Conservation (phyloP, 1,139 yeast genomes). For the Debaryomycetaceae sp. region DNA sequence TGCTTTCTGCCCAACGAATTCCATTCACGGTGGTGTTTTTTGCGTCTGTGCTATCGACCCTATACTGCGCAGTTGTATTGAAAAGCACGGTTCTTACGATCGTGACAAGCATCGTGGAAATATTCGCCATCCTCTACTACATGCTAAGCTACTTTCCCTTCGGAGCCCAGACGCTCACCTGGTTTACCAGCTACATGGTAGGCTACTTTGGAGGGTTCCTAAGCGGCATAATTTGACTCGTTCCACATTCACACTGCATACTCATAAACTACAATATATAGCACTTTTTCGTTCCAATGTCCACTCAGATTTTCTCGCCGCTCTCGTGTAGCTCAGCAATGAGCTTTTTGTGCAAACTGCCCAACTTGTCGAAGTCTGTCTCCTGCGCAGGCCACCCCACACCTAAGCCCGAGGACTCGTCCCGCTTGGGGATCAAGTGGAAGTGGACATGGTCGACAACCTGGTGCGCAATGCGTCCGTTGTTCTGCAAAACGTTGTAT, state of each 20-base stretch:
- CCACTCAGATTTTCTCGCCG: conserved; percentile 22
- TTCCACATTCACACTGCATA: neutral
- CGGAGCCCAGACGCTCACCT: conserved; percentile 84
- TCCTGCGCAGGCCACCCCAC: conserved; percentile 93
- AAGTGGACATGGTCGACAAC: conserved; percentile 93
- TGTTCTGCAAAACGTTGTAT: conserved; percentile 86
- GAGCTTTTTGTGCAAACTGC: conserved; percentile 61
- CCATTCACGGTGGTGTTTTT: conserved; percentile 81
- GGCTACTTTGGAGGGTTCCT: conserved; percentile 69
- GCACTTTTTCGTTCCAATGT: neutral
- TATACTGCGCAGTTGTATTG: conserved; percentile 50
- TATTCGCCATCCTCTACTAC: conserved; percentile 84
- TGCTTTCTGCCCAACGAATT: conserved; percentile 70
- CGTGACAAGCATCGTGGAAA: conserved; percentile 69
- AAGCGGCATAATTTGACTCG: conserved; percentile 33
- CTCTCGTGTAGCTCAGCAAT: conserved; percentile 46
- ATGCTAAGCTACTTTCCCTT: conserved; percentile 92
- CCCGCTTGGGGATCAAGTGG: conserved; percentile 89
- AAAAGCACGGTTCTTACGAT: conserved; percentile 77
- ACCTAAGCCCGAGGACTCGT: conserved; percentile 63
- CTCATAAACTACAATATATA: neutral
- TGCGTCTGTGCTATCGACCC: conserved; percentile 65
- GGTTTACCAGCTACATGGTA: conserved; percentile 74
- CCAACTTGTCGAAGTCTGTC: conserved; percentile 68
- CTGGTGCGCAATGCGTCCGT: conserved; percentile 92